Evolutionary conservation across 2,329 filamentous ascomycete species (phyloP).

Genomic region (Fusarium paranaense): DNA sequence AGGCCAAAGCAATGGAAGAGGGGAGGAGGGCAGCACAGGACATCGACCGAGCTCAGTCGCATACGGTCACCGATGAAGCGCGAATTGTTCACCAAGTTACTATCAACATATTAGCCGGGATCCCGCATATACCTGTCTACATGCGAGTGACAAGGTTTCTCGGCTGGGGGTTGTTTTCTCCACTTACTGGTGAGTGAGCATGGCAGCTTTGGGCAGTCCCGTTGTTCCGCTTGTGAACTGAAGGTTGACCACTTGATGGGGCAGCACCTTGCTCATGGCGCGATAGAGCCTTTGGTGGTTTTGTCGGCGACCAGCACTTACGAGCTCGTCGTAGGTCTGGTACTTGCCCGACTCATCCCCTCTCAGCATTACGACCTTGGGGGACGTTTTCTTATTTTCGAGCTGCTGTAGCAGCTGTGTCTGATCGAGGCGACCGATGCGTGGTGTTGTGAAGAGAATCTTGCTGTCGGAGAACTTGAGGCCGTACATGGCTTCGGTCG

Average conservation of each 20-base stretch:
- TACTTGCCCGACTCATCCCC: conserved; percentile 64
- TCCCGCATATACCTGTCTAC: background rate
- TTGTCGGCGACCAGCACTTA: conserved; percentile 62
- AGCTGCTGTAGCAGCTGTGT: conserved; percentile 67
- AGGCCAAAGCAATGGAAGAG: conserved; percentile 90
- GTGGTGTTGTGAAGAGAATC: conserved; percentile 77
- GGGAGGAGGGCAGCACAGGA: conserved; percentile 84
- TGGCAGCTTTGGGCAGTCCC: conserved; percentile 78
- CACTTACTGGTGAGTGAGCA: conserved; percentile 76
- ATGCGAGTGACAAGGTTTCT: background rate
- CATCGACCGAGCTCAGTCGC: conserved; percentile 73
- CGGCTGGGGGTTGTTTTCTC: background rate
- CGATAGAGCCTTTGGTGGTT: conserved; percentile 63
- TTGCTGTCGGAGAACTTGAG: conserved; percentile 78
- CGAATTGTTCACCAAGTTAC: conserved; percentile 73
- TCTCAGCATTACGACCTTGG: conserved; percentile 71
- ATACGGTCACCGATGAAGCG: conserved; percentile 81
- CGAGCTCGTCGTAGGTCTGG: conserved; percentile 69
- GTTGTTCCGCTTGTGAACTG: conserved; percentile 84
- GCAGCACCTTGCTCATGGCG: conserved; percentile 66
- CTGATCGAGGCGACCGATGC: conserved; percentile 75
- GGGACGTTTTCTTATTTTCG: conserved; percentile 56
- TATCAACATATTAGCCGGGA: conserved; percentile 43
- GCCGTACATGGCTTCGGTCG: conserved; percentile 77
- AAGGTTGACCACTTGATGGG: conserved; percentile 77